Conservation (phyloP, 2,329 filamentous ascomycete species). For the Penicillium aurantiogriseum region DNA sequence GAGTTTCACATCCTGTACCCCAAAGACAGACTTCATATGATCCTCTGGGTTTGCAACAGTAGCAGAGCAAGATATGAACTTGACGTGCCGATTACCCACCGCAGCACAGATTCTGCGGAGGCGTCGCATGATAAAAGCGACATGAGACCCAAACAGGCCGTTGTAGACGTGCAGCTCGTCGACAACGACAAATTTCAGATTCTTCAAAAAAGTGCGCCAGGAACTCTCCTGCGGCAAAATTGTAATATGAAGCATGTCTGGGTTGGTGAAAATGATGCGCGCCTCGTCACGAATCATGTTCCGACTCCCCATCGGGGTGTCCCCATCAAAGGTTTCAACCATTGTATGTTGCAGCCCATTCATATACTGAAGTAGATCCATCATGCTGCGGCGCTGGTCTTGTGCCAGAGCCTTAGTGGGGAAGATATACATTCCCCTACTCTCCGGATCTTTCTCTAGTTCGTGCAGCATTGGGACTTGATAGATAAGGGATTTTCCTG, state of each 20-base stretch:
- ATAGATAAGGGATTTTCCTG: conserved; percentile 97
- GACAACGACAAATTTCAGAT: conserved; percentile 85
- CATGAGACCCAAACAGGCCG: conserved; percentile 87
- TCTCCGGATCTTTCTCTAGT: conserved; percentile 71
- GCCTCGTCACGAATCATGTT: conserved; percentile 82
- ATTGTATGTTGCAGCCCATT: conserved; percentile 69
- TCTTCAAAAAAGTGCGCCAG: conserved; percentile 86
- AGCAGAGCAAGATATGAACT: conserved; percentile 93
- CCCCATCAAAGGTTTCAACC: conserved; percentile 94
- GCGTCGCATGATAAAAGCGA: conserved; percentile 91
- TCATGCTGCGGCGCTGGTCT: conserved; percentile 85
- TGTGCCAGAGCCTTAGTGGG: conserved; percentile 95
- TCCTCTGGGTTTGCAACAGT: conserved; percentile 89
- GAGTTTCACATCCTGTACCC: conserved; percentile 73
- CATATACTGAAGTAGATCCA: conserved; percentile 80
- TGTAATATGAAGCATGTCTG: conserved; percentile 94
- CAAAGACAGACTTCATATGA: conserved; percentile 94
- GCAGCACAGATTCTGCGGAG: conserved; percentile 84
- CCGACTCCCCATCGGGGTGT: conserved; percentile 78
- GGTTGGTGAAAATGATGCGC: conserved; percentile 93
- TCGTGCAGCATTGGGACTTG: conserved; percentile 89
- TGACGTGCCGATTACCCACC: conserved; percentile 78
- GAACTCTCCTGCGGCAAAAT: conserved; percentile 87
- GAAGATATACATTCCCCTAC: conserved; percentile 95
- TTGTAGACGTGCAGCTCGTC: conserved; percentile 96